Evolutionary conservation across 805 yeast species (phyloP).

Genomic region (Barnettozyma pratensis): DNA sequence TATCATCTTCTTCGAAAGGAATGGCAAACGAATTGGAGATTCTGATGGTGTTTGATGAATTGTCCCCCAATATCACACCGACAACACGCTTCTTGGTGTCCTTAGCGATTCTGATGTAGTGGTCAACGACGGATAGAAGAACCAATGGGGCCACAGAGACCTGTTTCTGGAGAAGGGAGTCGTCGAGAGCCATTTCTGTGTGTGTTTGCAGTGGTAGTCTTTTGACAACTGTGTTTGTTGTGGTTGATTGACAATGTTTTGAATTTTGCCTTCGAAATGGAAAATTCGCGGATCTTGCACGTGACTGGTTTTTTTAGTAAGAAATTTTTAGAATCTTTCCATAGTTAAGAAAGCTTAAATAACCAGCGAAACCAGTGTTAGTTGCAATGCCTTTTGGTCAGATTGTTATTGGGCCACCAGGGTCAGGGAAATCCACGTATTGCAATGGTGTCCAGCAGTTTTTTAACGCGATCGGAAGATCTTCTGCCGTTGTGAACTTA

Average conservation of each 20-base stretch:
- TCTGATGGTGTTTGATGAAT: conserved; percentile 43
- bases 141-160: conserved; percentile 96
- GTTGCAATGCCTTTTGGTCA: conserved; percentile 67
- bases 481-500: conserved; percentile 75
- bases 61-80: conserved; percentile 91
- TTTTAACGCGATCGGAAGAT: conserved; percentile 89
- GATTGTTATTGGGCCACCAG: conserved; percentile 96
- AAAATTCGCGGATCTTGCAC: neutral
- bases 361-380: too few species aligned
- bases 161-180: conserved; percentile 35
- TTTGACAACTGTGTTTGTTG: neutral
- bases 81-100: conserved; percentile 77
- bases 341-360: too few species aligned
- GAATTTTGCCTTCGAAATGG: conserved; percentile 1
- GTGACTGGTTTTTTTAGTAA: too few species aligned
- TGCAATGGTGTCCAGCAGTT: conserved; percentile 92
- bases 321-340: too few species aligned
- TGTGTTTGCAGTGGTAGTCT: neutral
- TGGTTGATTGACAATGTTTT: neutral
- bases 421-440: conserved; percentile 93
- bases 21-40: conserved; percentile 94
- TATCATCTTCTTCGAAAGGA: conserved; percentile 96
- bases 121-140: conserved; percentile 89
- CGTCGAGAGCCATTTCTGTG: conserved; percentile 16
- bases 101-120: conserved; percentile 81